Percentiles rank a stretch among this genome's conserved stretches.
Conservation (phyloP, 768 basidiomycete genomes). For the Infundibulicybe gibba region DNA sequence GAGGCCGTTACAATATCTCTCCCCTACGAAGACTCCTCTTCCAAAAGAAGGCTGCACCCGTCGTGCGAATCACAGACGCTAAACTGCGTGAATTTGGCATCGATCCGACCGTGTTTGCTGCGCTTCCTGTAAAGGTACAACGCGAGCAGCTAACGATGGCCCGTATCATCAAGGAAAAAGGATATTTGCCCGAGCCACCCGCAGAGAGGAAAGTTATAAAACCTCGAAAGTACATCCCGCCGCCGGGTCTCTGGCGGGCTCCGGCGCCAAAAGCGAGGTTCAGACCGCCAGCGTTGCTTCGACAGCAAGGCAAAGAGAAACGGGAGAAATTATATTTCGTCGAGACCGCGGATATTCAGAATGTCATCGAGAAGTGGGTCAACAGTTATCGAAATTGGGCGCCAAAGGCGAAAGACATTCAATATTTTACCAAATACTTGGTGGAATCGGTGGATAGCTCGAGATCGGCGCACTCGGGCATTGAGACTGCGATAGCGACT, state of each 20-base stretch:
- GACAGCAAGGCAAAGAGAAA: constrained; percentile 53
- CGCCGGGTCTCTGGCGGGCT: constrained; percentile 34
- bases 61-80: constrained; percentile 43
- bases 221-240: constrained; percentile 37
- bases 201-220: constrained; percentile 54
- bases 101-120: constrained; percentile 67
- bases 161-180: constrained; percentile 43
- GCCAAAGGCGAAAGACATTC: constrained; percentile 75
- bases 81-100: constrained; percentile 66
- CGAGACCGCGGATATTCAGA: constrained; percentile 70
- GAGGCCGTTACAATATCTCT: constrained; percentile 34
- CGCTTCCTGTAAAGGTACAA: constrained; percentile 63
- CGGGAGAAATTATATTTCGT: constrained; percentile 69
- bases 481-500: constrained; percentile 67
- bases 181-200: constrained; percentile 34
- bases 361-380: constrained; percentile 75
- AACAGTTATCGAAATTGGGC: constrained; percentile 49
- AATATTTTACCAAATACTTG: constrained; percentile 71
- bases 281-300: constrained; percentile 46
- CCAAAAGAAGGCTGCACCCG: constrained; percentile 25
- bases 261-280: constrained; percentile 57
- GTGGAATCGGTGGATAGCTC: constrained; percentile 60
- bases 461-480: constrained; percentile 49
- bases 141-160: constrained; percentile 69
- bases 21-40: constrained; percentile 27